Conservation (phyloP, 768 basidiomycete species). For the Leccinellum albellum region DNA sequence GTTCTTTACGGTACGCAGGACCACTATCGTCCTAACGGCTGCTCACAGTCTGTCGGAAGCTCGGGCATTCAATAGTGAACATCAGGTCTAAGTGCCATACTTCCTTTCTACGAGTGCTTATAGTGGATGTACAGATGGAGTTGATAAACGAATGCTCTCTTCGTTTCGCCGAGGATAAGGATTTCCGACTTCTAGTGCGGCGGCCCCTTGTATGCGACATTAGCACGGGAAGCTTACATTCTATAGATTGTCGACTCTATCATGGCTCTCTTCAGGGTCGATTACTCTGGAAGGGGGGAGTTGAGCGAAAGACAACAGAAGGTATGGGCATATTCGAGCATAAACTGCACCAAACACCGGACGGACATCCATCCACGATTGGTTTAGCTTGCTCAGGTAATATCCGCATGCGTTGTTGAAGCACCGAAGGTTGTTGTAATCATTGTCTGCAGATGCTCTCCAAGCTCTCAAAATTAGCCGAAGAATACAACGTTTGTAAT, state of each 20-base stretch:
- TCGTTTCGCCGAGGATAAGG: conserved; percentile 87
- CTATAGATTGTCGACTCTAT: conserved; percentile 89
- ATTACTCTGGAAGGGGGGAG: conserved; percentile 91
- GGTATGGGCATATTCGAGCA: conserved; percentile 32
- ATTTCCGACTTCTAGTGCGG: conserved; percentile 65
- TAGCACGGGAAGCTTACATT: conserved; percentile 7
- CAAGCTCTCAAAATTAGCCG: conserved; percentile 84
- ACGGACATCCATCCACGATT: conserved; percentile 8
- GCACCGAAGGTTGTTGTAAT: neutral
- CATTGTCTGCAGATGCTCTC: conserved; percentile 68
- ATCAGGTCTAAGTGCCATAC: conserved; percentile 55
- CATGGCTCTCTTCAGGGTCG: conserved; percentile 94
- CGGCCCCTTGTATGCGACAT: neutral
- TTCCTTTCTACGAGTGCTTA: conserved; percentile 1
- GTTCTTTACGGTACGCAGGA: conserved; percentile 70
- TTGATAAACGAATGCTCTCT: conserved; percentile 85
- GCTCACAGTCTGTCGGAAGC: conserved; percentile 42
- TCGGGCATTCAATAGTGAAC: conserved; percentile 88
- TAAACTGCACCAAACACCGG: neutral
- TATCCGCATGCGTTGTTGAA: neutral
- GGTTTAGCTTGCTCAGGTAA: conserved; percentile 78
- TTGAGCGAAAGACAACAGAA: conserved; percentile 93
- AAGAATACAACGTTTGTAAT: conserved; percentile 75
- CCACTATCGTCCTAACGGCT: neutral
- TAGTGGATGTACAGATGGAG: conserved; percentile 61